Conservation (phyloP, 176 grass and related monocot species). For the Aegilops sharonensis region DNA sequence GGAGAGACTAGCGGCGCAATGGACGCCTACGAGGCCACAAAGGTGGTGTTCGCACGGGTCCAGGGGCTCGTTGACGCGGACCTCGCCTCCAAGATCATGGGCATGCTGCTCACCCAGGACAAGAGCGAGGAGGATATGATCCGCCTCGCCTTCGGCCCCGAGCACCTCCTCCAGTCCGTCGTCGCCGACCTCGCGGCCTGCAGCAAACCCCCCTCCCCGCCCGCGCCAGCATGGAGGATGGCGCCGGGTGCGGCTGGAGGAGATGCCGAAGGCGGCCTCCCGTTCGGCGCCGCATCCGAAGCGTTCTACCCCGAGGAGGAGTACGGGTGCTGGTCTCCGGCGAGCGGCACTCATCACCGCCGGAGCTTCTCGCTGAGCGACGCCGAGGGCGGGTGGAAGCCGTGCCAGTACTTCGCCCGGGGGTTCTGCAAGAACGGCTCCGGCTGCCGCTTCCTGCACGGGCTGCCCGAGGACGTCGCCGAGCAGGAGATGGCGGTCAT, state of each 20-base stretch:
- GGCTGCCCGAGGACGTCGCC: conserved; percentile 16
- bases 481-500: conserved; percentile 45
- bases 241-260: not conserved
- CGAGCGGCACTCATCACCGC: not conserved
- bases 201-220: not conserved
- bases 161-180: conserved; percentile 61
- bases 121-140: conserved; percentile 73
- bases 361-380: conserved; percentile 33
- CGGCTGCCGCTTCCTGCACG: conserved; percentile 48
- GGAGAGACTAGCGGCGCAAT: conserved; percentile 11
- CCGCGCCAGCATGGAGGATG: not conserved
- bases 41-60: conserved; percentile 66
- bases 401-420: conserved; percentile 52
- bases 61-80: conserved; percentile 59
- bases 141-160: conserved; percentile 76
- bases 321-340: conserved; percentile 35
- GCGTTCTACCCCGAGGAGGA: conserved; percentile 23
- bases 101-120: conserved; percentile 62
- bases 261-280: not conserved
- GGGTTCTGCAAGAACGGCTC: conserved; percentile 60
- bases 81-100: conserved; percentile 74
- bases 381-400: conserved; percentile 35
- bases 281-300: conserved; percentile 17
- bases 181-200: conserved; percentile 43
- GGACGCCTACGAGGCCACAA: conserved; percentile 74